Conservation (phyloP, 2,329 filamentous ascomycete species). For the Raffaelea albimanens region DNA sequence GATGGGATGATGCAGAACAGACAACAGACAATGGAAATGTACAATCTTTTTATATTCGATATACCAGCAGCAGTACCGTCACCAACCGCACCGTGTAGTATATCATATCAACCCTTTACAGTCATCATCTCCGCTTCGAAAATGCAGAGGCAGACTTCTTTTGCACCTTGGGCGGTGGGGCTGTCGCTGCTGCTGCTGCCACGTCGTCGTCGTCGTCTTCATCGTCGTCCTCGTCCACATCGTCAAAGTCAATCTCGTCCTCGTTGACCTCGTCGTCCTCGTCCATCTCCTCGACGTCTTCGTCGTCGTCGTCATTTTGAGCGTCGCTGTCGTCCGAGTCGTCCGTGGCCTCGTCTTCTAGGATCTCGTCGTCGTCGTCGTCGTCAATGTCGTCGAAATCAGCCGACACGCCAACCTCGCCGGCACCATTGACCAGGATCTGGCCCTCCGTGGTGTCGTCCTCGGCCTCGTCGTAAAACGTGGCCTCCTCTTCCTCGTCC, state of each 20-base stretch:
- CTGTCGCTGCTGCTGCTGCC: conserved; percentile 9
- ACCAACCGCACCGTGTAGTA: too few species aligned
- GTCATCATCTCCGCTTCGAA: conserved; percentile 20
- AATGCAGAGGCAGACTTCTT: conserved; percentile 20
- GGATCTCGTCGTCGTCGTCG: conserved; percentile 67
- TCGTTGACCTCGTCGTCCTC: conserved; percentile 30
- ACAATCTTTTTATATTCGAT: too few species aligned
- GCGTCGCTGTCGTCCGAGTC: conserved; percentile 81
- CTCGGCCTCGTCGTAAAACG: conserved; percentile 34
- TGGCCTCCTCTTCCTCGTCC: conserved; percentile 57
- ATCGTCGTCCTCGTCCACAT: conserved; percentile 61
- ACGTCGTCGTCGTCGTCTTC: conserved; percentile 80
- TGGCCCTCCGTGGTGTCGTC: conserved; percentile 18
- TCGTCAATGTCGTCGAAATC: conserved; percentile 10
- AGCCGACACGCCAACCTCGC: neutral
- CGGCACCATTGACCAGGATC: conserved; percentile 24
- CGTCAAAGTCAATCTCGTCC: conserved; percentile 23
- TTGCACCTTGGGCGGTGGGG: conserved; percentile 25
- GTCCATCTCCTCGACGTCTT: conserved; percentile 5
- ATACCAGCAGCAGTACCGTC: too few species aligned
- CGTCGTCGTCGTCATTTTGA: conserved; percentile 45
- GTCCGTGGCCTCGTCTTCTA: conserved; percentile 53
- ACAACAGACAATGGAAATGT: too few species aligned
- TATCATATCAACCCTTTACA: too few species aligned
- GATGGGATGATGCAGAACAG: too few species aligned